A percentile compares a stretch with the other conserved stretches of the same genome.
Evolutionary conservation across 148 eudicot species (phyloP).

Genomic region (Beta vulgaris): DNA sequence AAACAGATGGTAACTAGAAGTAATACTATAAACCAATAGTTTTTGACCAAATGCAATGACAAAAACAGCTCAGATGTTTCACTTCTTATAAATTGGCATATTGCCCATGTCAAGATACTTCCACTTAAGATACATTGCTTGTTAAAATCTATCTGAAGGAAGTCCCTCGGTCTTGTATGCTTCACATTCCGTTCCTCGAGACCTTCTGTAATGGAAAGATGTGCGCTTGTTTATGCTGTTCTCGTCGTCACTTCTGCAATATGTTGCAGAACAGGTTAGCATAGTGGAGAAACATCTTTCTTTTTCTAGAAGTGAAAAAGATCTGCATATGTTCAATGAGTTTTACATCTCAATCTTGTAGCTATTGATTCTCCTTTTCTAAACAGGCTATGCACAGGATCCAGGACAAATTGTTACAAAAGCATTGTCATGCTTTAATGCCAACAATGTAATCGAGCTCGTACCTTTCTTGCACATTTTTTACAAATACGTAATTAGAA

Average conservation of each 20-base stretch:
- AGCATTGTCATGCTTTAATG: slow-evolving; percentile 45
- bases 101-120: slow-evolving; percentile 8
- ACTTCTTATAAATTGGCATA: slow-evolving; percentile 28
- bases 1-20: slow-evolving; percentile 1
- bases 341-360: neutral
- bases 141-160: neutral
- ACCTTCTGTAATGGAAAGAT: slow-evolving; percentile 28
- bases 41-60: slow-evolving; percentile 21
- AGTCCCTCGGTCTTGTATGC: slow-evolving; percentile 11
- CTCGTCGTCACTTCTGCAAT: slow-evolving; percentile 19
- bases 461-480: neutral
- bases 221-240: slow-evolving; percentile 9
- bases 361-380: neutral
- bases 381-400: slow-evolving; percentile 35
- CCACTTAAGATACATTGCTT: slow-evolving; percentile 11
- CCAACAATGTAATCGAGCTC: slow-evolving; percentile 34
- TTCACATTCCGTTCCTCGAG: neutral
- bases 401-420: slow-evolving; percentile 27
- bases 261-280: slow-evolving; percentile 31
- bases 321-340: neutral
- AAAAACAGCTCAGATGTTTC: slow-evolving; percentile 5
- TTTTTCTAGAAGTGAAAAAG: neutral
- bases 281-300: neutral
- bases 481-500: too few species aligned
- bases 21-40: slow-evolving; percentile 1